Evolutionary conservation across 2,329 filamentous ascomycete species (phyloP).

Genomic region (Curvularia verruculosa): DNA sequence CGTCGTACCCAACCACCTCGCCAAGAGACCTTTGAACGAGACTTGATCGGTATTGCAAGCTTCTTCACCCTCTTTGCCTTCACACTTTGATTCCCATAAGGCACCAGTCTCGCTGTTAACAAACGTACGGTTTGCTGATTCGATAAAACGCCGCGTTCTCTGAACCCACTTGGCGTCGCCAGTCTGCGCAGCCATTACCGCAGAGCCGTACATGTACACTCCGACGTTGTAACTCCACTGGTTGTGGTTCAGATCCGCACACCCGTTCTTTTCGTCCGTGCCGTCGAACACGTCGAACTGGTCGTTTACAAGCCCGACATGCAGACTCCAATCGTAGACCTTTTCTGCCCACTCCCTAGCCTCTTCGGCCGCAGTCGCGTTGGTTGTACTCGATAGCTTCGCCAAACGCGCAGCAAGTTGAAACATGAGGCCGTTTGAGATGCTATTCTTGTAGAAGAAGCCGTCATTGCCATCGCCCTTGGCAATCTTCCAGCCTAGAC

Average conservation of each 20-base stretch:
- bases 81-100: slow-evolving; percentile 66
- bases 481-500: slow-evolving; percentile 76
- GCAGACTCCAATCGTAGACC: slow-evolving; percentile 61
- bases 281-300: slow-evolving; percentile 62
- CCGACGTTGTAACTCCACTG: slow-evolving; percentile 59
- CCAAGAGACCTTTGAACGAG: slow-evolving; percentile 64
- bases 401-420: slow-evolving; percentile 67
- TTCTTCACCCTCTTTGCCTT: slow-evolving; percentile 50
- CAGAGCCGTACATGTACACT: slow-evolving; percentile 59
- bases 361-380: slow-evolving; percentile 57
- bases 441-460: slow-evolving; percentile 78
- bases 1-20: slow-evolving; percentile 37
- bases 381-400: slow-evolving; percentile 69
- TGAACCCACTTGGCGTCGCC: slow-evolving; percentile 27
- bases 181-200: slow-evolving; percentile 33
- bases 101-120: slow-evolving; percentile 25
- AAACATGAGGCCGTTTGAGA: slow-evolving; percentile 80
- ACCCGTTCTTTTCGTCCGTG: slow-evolving; percentile 54
- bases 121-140: slow-evolving; percentile 32
- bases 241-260: slow-evolving; percentile 45
- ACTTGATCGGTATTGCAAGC: slow-evolving; percentile 69
- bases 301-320: slow-evolving; percentile 56
- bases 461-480: slow-evolving; percentile 67
- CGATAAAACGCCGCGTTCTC: slow-evolving; percentile 46
- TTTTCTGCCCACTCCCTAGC: slow-evolving; percentile 63